Conservation (phyloP, 83 land plant genomes). For the Picea abies region DNA sequence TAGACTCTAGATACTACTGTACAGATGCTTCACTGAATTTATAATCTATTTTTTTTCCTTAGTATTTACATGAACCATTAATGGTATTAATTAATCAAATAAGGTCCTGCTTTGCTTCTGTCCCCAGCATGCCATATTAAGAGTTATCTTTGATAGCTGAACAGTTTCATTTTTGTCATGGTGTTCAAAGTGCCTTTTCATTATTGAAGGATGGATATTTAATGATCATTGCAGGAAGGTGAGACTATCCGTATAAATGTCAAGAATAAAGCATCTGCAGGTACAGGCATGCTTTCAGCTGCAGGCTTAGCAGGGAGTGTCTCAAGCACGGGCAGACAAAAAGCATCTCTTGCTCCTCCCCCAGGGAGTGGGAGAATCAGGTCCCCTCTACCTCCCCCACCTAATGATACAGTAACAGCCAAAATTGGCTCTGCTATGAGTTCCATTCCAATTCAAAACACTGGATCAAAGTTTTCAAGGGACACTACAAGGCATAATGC, state of each 20-base stretch:
- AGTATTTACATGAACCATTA: background rate
- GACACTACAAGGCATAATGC: constrained; percentile 17
- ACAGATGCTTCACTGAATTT: background rate
- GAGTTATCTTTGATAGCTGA: background rate
- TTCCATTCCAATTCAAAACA: constrained; percentile 14
- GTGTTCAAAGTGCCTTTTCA: background rate
- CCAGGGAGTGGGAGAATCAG: constrained; percentile 59
- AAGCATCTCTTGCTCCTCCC: constrained; percentile 64
- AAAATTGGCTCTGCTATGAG: constrained; percentile 25
- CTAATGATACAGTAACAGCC: constrained; percentile 71
- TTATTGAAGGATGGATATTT: constrained; percentile 3
- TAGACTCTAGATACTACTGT: background rate
- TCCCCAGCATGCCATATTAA: background rate
- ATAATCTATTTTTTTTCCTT: background rate
- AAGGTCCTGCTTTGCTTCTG: background rate
- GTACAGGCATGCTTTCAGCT: constrained; percentile 73
- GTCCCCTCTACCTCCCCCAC: constrained; percentile 84
- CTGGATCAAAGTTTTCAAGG: constrained; percentile 22
- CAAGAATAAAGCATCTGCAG: constrained; percentile 58
- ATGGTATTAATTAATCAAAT: background rate
- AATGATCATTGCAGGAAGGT: constrained; percentile 56
- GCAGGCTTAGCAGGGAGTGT: constrained; percentile 51
- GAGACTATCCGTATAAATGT: constrained; percentile 84
- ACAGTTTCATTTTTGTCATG: background rate
- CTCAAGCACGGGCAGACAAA: constrained; percentile 37